A percentile compares a stretch with the other conserved stretches of the same genome.
Conservation (phyloP, 257 asterid genomes). For the Ajuga chamaepitys region DNA sequence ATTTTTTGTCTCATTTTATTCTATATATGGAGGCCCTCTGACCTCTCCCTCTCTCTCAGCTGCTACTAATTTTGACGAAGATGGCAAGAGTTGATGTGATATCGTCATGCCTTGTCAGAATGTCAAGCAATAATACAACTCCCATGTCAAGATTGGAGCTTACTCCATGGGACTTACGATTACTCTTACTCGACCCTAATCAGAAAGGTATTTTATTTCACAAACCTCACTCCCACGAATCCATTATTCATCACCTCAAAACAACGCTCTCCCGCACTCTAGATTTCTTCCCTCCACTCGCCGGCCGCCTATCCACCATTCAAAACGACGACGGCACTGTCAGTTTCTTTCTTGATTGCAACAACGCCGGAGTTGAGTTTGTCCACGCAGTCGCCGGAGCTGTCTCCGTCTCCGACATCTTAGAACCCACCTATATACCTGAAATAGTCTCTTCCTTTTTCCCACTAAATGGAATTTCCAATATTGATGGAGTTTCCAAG, state of each 20-base stretch:
- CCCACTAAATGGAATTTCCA: slow-evolving; percentile 6
- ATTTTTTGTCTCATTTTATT: no score
- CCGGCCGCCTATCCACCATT: slow-evolving; percentile 23
- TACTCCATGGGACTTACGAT: slow-evolving; percentile 18
- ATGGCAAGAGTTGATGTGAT: background rate
- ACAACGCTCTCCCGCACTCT: slow-evolving; percentile 19
- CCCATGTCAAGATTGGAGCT: slow-evolving; percentile 10
- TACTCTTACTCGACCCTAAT: background rate
- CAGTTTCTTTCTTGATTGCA: slow-evolving; percentile 17
- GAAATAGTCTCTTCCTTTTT: slow-evolving; percentile 19
- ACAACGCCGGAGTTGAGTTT: no score
- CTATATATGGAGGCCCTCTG: no score
- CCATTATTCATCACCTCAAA: slow-evolving; percentile 18
- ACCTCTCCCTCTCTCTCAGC: no score
- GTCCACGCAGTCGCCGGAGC: slow-evolving; percentile 15
- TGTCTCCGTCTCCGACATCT: slow-evolving; percentile 11
- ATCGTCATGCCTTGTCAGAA: slow-evolving; percentile 3
- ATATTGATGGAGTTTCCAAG: slow-evolving; percentile 19
- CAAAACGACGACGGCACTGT: background rate
- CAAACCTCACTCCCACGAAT: slow-evolving; percentile 10
- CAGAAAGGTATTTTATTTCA: slow-evolving; percentile 14
- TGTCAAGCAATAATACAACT: background rate
- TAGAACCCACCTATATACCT: slow-evolving; percentile 6
- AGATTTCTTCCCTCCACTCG: slow-evolving; percentile 24
- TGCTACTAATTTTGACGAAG: no score